Percentiles rank a stretch among this genome's conserved stretches.
Evolutionary conservation across 1,284 basidiomycete genomes (phyloP).

Genomic region (Pascua guehoae): DNA sequence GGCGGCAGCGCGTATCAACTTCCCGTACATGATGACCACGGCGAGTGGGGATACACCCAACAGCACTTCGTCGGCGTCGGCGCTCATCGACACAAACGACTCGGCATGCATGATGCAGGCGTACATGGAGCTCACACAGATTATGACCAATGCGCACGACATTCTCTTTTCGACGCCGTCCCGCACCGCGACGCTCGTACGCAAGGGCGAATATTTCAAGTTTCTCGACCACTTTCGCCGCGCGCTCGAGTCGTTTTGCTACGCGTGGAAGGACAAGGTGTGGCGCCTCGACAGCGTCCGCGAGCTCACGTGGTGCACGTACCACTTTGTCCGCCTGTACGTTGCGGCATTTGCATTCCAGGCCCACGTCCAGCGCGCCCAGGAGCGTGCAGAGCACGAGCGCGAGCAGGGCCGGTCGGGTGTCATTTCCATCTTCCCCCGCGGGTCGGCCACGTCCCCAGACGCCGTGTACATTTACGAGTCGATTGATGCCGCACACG

Average conservation of each 20-base stretch:
- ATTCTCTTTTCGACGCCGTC: conserved; percentile 48
- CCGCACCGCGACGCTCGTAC: conserved; percentile 44
- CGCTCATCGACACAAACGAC: conserved; percentile 20
- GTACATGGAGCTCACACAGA: conserved; percentile 48
- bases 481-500: conserved; percentile 46
- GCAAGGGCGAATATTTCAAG: conserved; percentile 50
- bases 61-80: background rate
- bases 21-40: conserved; percentile 43
- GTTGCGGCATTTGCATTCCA: conserved; percentile 51
- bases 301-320: conserved; percentile 43
- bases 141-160: conserved; percentile 52
- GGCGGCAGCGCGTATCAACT: conserved; percentile 43
- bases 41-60: conserved; percentile 5
- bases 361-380: conserved; percentile 49
- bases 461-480: conserved; percentile 49
- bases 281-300: conserved; percentile 36
- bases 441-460: conserved; percentile 43
- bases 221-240: conserved; percentile 44
- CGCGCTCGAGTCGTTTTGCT: conserved; percentile 34
- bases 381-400: conserved; percentile 38
- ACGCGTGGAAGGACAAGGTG: conserved; percentile 38
- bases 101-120: conserved; percentile 43
- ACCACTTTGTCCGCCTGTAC: conserved; percentile 51
- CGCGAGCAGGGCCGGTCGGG: conserved; percentile 7
- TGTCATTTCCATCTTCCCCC: conserved; percentile 29